Evolutionary conservation across 164 flowering plant species (phyloP).

Genomic region (Vitis rupestris): DNA sequence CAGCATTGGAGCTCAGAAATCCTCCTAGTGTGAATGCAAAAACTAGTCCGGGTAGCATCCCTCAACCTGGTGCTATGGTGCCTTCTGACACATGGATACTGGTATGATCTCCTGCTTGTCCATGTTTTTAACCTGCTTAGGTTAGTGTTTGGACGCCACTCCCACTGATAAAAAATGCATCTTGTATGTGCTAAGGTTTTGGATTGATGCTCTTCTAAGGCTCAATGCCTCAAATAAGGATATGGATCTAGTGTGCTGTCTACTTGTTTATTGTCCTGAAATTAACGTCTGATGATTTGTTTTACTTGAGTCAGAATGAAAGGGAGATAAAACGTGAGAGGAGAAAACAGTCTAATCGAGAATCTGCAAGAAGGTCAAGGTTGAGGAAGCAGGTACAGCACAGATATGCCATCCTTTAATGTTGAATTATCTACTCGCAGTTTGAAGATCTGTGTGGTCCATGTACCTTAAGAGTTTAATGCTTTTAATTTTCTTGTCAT

Average conservation of each 20-base stretch:
- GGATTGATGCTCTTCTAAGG: not conserved
- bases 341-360: constrained; percentile 96
- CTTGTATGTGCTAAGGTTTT: no score
- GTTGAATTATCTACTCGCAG: not conserved
- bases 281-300: not conserved
- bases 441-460: not conserved
- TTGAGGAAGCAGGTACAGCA: constrained; percentile 86
- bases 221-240: not conserved
- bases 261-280: not conserved
- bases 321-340: constrained; percentile 83
- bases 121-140: no score
- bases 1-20: constrained; percentile 42
- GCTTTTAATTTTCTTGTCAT: not conserved
- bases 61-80: constrained; percentile 32
- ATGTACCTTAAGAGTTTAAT: not conserved
- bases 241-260: no score
- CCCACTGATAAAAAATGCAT: no score
- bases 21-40: constrained; percentile 33
- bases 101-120: constrained; percentile 32
- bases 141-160: no score
- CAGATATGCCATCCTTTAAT: not conserved
- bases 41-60: constrained; percentile 26
- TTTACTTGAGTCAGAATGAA: constrained; percentile 49
- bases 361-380: constrained; percentile 96
- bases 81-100: constrained; percentile 68